Evolutionary conservation across 352 stramenopile genomes (phyloP).

Genomic region (Phytophthora lateralis): DNA sequence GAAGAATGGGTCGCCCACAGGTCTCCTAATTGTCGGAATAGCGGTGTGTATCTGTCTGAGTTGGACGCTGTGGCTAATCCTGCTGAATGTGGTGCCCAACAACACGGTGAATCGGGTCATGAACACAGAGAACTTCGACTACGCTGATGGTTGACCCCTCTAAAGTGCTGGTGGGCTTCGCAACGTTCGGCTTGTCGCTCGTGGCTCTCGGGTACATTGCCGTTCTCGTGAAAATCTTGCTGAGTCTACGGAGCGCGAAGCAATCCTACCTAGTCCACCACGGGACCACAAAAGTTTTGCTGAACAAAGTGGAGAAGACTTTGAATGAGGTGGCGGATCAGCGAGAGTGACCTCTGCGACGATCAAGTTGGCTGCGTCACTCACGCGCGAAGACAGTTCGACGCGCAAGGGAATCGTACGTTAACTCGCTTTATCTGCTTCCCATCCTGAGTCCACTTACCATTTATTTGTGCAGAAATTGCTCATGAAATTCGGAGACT

Average conservation of each 20-base stretch:
- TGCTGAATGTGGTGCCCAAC: conserved; percentile 29
- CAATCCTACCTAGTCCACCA: conserved; percentile 8
- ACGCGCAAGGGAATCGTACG: conserved; percentile 3
- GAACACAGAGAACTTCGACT: conserved; percentile 32
- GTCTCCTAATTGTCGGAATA: not conserved
- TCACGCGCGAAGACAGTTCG: conserved; percentile 1
- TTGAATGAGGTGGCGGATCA: not conserved
- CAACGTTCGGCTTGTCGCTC: conserved; percentile 12
- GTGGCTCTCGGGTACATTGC: conserved; percentile 25
- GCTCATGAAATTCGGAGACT: conserved; percentile 21
- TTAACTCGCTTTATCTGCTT: not conserved
- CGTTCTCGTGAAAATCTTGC: conserved; percentile 18
- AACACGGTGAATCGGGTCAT: conserved; percentile 40
- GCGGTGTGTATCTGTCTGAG: conserved; percentile 13
- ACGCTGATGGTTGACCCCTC: conserved; percentile 28
- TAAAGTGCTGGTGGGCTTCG: conserved; percentile 7
- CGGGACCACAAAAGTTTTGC: not conserved
- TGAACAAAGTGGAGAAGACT: not conserved
- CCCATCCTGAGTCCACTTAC: not conserved
- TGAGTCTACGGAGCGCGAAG: not conserved
- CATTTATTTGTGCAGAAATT: conserved; percentile 13
- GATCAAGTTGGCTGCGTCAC: not conserved
- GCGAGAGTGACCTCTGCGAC: not conserved
- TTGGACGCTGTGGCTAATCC: conserved; percentile 33
- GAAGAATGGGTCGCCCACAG: not conserved